Conservation (phyloP, 108 stramenopile species). For the Bacterosira constricta region DNA sequence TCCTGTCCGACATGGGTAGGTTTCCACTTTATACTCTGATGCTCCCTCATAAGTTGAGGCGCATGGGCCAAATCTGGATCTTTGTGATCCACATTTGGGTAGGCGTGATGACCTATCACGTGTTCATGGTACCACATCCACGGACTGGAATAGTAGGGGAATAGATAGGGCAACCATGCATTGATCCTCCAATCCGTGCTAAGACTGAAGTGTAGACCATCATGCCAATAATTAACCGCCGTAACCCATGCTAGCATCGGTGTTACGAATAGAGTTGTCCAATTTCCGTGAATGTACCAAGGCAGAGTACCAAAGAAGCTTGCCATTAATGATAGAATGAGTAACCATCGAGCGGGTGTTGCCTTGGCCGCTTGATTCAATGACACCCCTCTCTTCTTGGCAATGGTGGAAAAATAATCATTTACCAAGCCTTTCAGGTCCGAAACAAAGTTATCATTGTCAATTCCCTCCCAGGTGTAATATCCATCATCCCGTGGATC, state of each 20-base stretch:
- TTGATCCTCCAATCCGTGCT: conserved; percentile 60
- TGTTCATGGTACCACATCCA: conserved; percentile 68
- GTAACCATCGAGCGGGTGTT: conserved; percentile 41
- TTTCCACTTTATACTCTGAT: conserved; percentile 55
- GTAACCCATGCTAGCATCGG: conserved; percentile 53
- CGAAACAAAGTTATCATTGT: conserved; percentile 44
- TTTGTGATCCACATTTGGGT: conserved; percentile 57
- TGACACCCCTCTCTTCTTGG: conserved; percentile 41
- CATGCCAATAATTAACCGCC: conserved; percentile 61
- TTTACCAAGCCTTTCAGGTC: conserved; percentile 39
- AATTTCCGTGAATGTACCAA: conserved; percentile 34
- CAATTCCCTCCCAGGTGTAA: conserved; percentile 52
- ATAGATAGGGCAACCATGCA: conserved; percentile 54
- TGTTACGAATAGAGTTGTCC: conserved; percentile 45
- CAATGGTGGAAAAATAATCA: conserved; percentile 45
- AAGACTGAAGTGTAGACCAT: conserved; percentile 52
- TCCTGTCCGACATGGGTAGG: conserved; percentile 41
- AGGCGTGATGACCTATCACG: conserved; percentile 62
- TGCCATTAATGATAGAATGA: conserved; percentile 26
- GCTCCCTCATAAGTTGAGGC: conserved; percentile 61
- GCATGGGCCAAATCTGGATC: conserved; percentile 66
- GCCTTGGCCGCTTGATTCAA: conserved; percentile 50
- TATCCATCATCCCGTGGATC: conserved; percentile 10
- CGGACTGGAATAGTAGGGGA: conserved; percentile 54
- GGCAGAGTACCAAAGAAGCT: conserved; percentile 46